These are phyloP conservation scores for Ammopiptanthus mongolicus DNA, from an alignment of 306 rosid species.

Conservation along the genomic window DNA sequence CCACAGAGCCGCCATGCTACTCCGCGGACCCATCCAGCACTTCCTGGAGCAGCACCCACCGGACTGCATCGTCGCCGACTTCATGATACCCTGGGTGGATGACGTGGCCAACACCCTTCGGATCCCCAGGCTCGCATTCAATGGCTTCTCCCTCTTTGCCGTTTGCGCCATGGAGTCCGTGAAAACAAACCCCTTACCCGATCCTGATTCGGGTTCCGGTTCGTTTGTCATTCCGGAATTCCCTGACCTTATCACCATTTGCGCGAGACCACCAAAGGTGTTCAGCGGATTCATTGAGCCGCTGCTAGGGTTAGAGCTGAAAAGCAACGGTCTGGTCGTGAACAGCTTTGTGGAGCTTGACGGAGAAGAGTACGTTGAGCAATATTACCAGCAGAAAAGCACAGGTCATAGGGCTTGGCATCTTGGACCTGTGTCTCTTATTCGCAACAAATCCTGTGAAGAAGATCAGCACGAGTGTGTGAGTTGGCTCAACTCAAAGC, in stretches of 20 bases:
- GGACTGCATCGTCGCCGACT: conserved; percentile 20
- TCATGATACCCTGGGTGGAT: conserved; percentile 14
- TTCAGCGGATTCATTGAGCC: neutral
- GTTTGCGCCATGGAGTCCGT: neutral
- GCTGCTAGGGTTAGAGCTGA: neutral
- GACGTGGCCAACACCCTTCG: neutral
- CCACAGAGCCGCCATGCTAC: neutral
- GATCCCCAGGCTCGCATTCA: conserved; percentile 23
- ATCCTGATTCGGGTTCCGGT: neutral
- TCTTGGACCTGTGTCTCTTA: conserved; percentile 16
- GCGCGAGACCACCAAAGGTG: neutral
- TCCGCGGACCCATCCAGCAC: neutral
- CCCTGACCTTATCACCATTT: conserved; percentile 18
- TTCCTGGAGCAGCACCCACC: conserved; percentile 15
- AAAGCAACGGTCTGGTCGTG: conserved; percentile 22
- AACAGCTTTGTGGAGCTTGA: conserved; percentile 32
- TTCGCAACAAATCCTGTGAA: neutral
- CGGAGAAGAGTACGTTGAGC: conserved; percentile 15
- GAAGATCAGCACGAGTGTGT: neutral
- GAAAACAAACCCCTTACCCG: neutral
- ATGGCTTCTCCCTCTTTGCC: neutral
- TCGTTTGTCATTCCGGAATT: neutral
- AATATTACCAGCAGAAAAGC: conserved; percentile 12
- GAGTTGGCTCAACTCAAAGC: conserved; percentile 11
- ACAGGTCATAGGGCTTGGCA: conserved; percentile 5